Evolutionary conservation across 352 stramenopile genomes (phyloP).

Genomic region (Globisporangium emineosum): DNA sequence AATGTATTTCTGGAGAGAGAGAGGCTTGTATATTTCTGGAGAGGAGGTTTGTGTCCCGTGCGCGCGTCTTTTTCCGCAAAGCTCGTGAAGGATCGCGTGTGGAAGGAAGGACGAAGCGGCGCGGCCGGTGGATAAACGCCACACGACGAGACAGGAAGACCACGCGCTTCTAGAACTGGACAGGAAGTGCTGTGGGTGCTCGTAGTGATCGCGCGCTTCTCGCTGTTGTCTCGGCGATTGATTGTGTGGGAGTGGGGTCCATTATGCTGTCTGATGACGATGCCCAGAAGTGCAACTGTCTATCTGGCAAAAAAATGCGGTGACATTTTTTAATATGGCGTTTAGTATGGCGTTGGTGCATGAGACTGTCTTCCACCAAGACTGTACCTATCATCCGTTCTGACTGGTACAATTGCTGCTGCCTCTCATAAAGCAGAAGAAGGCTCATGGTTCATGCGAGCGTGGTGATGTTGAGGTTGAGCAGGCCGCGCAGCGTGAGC

Average conservation of each 20-base stretch:
- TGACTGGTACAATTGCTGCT: not conserved
- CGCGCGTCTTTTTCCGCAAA: not conserved
- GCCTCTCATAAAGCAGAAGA: not conserved
- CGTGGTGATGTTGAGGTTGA: conserved; percentile 11
- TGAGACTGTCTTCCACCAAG: not conserved
- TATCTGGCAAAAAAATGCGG: conserved; percentile 3
- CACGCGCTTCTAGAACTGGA: not conserved
- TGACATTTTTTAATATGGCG: conserved; percentile 5
- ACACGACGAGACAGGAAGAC: not conserved
- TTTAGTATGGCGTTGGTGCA: not conserved
- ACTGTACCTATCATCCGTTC: not conserved
- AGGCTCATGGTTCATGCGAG: not conserved
- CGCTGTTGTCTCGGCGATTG: not conserved
- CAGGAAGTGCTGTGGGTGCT: no score
- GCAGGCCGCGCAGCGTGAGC: conserved; percentile 3
- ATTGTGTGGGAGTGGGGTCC: conserved; percentile 1
- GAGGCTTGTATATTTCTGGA: conserved; percentile 4
- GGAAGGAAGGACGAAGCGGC: not conserved
- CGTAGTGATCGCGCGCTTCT: not conserved
- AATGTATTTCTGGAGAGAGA: not conserved
- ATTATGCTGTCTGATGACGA: not conserved
- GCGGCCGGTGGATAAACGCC: not conserved
- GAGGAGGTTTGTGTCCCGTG: not conserved
- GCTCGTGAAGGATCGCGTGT: conserved; percentile 3
- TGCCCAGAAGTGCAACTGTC: conserved; percentile 6